A percentile compares a stretch with the other conserved stretches of the same genome.
phyloP scores from a whole-genome alignment of 2,329 filamentous ascomycete genomes.

The Emergomyces orientalis region DNA sequence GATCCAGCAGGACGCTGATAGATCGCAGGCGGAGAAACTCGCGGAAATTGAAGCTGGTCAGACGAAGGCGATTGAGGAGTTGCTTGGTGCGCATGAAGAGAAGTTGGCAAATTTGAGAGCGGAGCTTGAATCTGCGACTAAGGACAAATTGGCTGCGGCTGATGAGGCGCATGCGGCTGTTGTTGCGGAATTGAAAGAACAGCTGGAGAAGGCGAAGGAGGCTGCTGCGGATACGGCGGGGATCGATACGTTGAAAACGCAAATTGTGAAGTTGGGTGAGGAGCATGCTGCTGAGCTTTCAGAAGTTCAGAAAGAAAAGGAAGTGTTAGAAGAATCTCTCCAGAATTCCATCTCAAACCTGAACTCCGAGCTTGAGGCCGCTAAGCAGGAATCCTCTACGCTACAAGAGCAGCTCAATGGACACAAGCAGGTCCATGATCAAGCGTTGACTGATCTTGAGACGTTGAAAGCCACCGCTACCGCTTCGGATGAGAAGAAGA shows the following conservation, averaged over 20 bases:
- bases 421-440: slow-evolving; percentile 30
- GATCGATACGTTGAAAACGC: slow-evolving; percentile 32
- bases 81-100: slow-evolving; percentile 32
- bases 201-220: slow-evolving; percentile 29
- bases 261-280: slow-evolving; percentile 43
- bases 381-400: slow-evolving; percentile 57
- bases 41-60: slow-evolving; percentile 32
- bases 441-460: slow-evolving; percentile 30
- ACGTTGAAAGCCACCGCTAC: slow-evolving; percentile 10
- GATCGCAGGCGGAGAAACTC: slow-evolving; percentile 26
- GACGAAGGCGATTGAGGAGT: slow-evolving; percentile 32
- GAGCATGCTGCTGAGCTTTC: slow-evolving; percentile 40
- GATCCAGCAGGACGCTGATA: slow-evolving; percentile 32
- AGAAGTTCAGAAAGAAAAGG: slow-evolving; percentile 35
- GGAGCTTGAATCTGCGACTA: slow-evolving; percentile 30
- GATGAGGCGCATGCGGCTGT: slow-evolving; percentile 29
- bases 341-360: slow-evolving; percentile 23
- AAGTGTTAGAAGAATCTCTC: slow-evolving; percentile 37
- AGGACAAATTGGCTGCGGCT: slow-evolving; percentile 29
- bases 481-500: slow-evolving; percentile 9
- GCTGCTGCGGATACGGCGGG: slow-evolving; percentile 31
- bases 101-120: slow-evolving; percentile 30
- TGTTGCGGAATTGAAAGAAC: slow-evolving; percentile 26
- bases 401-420: slow-evolving; percentile 45
- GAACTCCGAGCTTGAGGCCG: slow-evolving; percentile 67